Percentiles rank a stretch among this genome's conserved stretches.
These are phyloP conservation scores for Hagleromyces aurorensis DNA, from an alignment of 805 yeast genomes.

Conservation along the genomic window DNA sequence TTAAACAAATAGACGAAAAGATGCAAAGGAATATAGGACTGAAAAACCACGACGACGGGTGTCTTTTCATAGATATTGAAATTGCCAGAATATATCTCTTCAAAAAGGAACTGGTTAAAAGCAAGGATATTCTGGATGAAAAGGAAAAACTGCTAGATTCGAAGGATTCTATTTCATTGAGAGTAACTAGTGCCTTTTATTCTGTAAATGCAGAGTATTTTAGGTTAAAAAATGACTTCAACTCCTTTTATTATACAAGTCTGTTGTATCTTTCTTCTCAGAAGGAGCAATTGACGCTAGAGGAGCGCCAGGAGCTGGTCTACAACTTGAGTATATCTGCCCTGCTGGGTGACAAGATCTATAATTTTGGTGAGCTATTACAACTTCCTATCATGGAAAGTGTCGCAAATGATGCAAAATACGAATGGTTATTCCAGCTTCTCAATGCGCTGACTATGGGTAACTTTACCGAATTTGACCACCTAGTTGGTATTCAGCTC, in stretches of 20 bases:
- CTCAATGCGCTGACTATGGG: slow-evolving; percentile 71
- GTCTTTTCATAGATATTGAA: slow-evolving; percentile 55
- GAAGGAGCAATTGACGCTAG: slow-evolving; percentile 24
- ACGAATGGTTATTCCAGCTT: slow-evolving; percentile 65
- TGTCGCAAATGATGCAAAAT: slow-evolving; percentile 39
- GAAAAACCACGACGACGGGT: slow-evolving; percentile 44
- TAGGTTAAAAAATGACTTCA: slow-evolving; percentile 71
- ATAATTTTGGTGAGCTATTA: slow-evolving; percentile 91
- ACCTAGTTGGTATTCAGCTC: slow-evolving; percentile 33
- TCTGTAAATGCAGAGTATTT: slow-evolving; percentile 69
- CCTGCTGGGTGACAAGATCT: slow-evolving; percentile 80
- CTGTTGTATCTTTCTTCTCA: slow-evolving; percentile 77
- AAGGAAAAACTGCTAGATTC: slow-evolving; percentile 51
- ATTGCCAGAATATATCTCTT: slow-evolving; percentile 63
- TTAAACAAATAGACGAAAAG: slow-evolving; percentile 32
- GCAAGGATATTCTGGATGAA: slow-evolving; percentile 60
- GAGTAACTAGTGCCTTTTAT: slow-evolving; percentile 77
- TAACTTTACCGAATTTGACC: slow-evolving; percentile 58
- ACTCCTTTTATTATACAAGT: slow-evolving; percentile 71
- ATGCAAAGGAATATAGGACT: slow-evolving; percentile 31
- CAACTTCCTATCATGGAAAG: slow-evolving; percentile 73
- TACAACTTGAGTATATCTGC: slow-evolving; percentile 82
- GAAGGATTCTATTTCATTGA: slow-evolving; percentile 47
- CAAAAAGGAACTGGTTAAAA: slow-evolving; percentile 46
- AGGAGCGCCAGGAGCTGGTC: slow-evolving; percentile 44